phyloP scores from a whole-genome alignment of 2,329 filamentous ascomycete species.

The Neurospora sp. region DNA sequence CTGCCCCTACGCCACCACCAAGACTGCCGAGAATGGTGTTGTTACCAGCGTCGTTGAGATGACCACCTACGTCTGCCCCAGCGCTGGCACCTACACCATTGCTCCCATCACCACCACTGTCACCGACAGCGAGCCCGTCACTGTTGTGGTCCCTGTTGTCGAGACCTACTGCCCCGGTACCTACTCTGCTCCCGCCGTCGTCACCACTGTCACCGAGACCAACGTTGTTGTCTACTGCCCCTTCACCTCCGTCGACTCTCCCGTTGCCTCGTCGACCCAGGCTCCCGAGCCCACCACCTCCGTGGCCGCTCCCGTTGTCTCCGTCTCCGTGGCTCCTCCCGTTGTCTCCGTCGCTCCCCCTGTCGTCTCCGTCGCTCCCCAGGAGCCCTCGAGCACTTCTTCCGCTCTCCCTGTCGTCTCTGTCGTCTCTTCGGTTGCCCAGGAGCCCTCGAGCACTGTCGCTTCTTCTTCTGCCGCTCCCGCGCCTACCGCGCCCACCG shows the following conservation, averaged over 20 bases:
- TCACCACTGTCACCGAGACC: conserved; percentile 60
- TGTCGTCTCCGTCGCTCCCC: not conserved
- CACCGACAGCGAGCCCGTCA: conserved; percentile 34
- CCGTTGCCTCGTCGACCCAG: conserved; percentile 24
- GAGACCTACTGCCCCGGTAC: conserved; percentile 58
- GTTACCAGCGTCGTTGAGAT: conserved; percentile 58
- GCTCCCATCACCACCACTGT: conserved; percentile 56
- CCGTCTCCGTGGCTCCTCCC: conserved; percentile 1
- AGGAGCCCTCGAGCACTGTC: conserved; percentile 12
- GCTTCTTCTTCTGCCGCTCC: conserved; percentile 12
- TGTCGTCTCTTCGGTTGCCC: not conserved
- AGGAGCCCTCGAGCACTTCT: not conserved
- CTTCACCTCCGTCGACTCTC: conserved; percentile 38
- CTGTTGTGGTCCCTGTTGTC: conserved; percentile 56
- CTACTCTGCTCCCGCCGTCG: conserved; percentile 59
- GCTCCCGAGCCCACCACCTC: conserved; percentile 17
- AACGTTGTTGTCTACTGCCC: conserved; percentile 63
- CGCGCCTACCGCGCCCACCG: conserved; percentile 19
- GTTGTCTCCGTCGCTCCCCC: conserved; percentile 9
- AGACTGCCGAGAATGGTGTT: conserved; percentile 42
- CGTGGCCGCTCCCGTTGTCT: conserved; percentile 10
- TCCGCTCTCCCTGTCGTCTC: conserved; percentile 9
- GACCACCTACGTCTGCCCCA: conserved; percentile 66
- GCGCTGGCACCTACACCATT: conserved; percentile 67
- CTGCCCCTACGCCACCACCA: conserved; percentile 59